Conservation (phyloP, 306 rosid species). For the Trichosanthes cucumerina region DNA sequence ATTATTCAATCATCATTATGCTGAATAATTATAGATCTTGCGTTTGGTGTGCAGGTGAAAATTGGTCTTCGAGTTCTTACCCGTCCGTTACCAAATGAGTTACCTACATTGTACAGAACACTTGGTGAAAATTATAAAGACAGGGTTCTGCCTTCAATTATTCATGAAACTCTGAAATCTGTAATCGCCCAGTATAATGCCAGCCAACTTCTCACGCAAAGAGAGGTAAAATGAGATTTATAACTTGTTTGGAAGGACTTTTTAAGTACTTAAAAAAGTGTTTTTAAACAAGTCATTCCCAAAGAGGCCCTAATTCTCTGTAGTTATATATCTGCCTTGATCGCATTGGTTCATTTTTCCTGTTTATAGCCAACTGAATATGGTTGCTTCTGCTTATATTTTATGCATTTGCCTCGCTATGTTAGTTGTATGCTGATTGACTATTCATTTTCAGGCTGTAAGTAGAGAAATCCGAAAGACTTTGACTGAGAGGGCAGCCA, state of each 20-base stretch:
- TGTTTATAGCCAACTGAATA: neutral
- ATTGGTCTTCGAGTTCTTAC: slow-evolving; percentile 79
- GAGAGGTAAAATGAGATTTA: slow-evolving; percentile 43
- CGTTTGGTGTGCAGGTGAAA: slow-evolving; percentile 40
- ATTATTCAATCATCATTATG: neutral
- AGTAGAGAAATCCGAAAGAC: slow-evolving; percentile 71
- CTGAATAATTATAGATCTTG: neutral
- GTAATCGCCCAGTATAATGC: slow-evolving; percentile 85
- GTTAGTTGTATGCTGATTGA: neutral
- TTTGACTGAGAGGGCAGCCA: slow-evolving; percentile 64
- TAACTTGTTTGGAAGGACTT: too few relatives aligned
- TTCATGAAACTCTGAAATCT: slow-evolving; percentile 78
- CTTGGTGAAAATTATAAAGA: slow-evolving; percentile 62
- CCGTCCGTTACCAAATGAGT: slow-evolving; percentile 54
- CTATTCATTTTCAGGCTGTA: slow-evolving; percentile 38
- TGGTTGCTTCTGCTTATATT: neutral
- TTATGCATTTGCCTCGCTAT: neutral
- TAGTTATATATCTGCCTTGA: neutral
- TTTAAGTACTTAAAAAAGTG: neutral
- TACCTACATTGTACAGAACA: slow-evolving; percentile 62
- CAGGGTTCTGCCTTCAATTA: slow-evolving; percentile 70
- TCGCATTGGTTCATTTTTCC: neutral
- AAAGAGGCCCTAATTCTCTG: neutral
- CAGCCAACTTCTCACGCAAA: slow-evolving; percentile 85
- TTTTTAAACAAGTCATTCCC: too few relatives aligned